Percentiles rank a stretch among this genome's conserved stretches.
Evolutionary conservation across 768 basidiomycete genomes (phyloP).

Genomic region (Termitomyces sp.): DNA sequence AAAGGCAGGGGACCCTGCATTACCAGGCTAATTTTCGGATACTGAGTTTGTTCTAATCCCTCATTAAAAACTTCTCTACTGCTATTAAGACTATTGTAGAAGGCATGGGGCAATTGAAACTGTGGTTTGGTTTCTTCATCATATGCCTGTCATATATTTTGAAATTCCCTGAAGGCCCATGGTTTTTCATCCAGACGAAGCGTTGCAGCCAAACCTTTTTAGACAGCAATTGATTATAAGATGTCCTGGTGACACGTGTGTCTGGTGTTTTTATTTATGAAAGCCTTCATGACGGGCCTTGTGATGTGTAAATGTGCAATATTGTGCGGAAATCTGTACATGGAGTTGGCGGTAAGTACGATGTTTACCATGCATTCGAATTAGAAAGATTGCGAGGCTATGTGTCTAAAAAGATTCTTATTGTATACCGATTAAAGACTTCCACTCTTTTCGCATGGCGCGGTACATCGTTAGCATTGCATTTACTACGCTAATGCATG

Average conservation of each 20-base stretch:
- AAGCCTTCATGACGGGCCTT: too few relatives aligned
- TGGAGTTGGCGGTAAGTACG: background rate
- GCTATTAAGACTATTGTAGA: background rate
- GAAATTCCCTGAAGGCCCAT: background rate
- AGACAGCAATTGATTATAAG: too few relatives aligned
- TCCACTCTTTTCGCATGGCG: background rate
- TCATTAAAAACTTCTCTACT: background rate
- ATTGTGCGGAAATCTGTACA: too few relatives aligned
- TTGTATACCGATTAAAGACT: background rate
- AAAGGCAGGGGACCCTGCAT: background rate
- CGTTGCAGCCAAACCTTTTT: background rate
- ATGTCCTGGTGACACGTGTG: too few relatives aligned
- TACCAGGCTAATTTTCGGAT: background rate
- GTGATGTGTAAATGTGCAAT: too few relatives aligned
- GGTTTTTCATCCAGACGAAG: background rate
- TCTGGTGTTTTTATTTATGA: too few relatives aligned
- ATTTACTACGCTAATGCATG: background rate
- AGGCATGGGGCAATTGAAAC: background rate
- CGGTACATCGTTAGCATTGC: background rate
- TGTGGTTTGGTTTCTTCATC: background rate
- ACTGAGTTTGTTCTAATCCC: background rate
- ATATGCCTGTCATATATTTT: background rate
- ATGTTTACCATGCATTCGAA: too few relatives aligned
- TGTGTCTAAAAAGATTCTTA: background rate
- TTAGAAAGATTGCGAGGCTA: too few relatives aligned